Conservation (phyloP, 2,329 filamentous ascomycete species). For the Colletotrichum euphorbiae region DNA sequence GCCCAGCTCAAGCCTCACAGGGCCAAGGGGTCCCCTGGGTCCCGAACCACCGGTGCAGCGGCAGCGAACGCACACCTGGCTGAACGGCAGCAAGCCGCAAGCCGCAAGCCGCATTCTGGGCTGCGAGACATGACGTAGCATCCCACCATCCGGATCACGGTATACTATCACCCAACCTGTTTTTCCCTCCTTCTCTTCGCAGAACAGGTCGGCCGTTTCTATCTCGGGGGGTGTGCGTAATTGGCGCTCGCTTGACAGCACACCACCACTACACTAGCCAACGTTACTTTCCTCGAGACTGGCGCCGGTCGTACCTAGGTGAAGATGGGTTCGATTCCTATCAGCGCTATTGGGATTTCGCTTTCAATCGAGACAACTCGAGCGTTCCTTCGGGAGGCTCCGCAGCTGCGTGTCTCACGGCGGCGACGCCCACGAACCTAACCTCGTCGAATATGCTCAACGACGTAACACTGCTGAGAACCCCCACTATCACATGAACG, state of each 20-base stretch:
- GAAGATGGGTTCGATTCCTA: too few species aligned
- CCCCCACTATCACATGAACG: constrained; percentile 35
- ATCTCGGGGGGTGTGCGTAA: not conserved
- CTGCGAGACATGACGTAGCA: constrained; percentile 32
- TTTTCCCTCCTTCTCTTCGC: not conserved
- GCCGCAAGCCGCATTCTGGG: not conserved
- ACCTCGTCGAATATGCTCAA: constrained; percentile 1
- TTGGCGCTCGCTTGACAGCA: constrained; percentile 7
- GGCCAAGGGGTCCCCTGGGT: constrained; percentile 3
- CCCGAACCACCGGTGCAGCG: too few species aligned
- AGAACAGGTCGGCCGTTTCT: constrained; percentile 3
- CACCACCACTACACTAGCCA: not conserved
- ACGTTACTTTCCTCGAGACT: not conserved
- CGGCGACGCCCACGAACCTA: too few species aligned
- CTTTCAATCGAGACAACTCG: not conserved
- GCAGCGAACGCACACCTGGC: too few species aligned
- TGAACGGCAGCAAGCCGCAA: too few species aligned
- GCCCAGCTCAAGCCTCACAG: not conserved
- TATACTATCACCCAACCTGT: constrained; percentile 11
- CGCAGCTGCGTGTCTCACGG: constrained; percentile 23
- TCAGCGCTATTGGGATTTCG: too few species aligned
- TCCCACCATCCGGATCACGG: constrained; percentile 8
- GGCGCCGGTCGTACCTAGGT: too few species aligned
- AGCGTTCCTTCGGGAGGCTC: constrained; percentile 25
- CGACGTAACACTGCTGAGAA: constrained; percentile 19